Evolutionary conservation across 768 basidiomycete genomes (phyloP), one percentile per base, ranked within the genome.

Genomic region (Boletus subcaerulescens): DNA sequence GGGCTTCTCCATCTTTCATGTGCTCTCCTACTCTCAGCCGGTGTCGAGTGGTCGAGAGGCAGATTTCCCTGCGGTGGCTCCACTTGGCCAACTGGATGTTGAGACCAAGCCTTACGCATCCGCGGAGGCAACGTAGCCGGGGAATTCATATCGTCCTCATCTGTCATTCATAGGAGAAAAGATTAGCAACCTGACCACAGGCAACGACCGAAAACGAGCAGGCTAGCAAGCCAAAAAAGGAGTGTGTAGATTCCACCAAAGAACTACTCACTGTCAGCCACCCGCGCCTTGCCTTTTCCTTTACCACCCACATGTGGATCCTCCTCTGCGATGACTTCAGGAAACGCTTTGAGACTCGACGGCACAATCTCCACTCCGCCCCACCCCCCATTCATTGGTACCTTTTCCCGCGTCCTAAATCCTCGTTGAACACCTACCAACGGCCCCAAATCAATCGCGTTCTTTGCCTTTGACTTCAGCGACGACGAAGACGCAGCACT

Each of bases 391-490:
- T 78, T 79, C 52, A 73, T 74, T 8, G 80, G 80, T 3, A 79
- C 72, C 60, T 75, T 73, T 66, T 87, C 87, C 43, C 78, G 68
- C 20, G 87, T 85, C 61, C 76, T 72, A 58, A 89, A 86, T 3
- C 87, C 86, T 5, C 87, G 71, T 56, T 79, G 72, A 24, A 66
- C 62, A 14, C 85, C 87, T 0, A 89, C 71, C 29, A 89, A 70
- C 6, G 87, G 87, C 14, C 87, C 87, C 1, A 89, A 62, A 65
- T 88, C 80, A 0, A 78, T 58, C 6, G 29, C 15, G 14, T 59
- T 52, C 42, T 50, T 56, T 12, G 18, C 17, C 24, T 18, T 55
- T 9, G 41, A 24, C 24, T 45, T 52, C 32, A 17, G 3, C 18
- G 26, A 53, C 51, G 59, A 55, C 29, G 24, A 31, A 1, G 53